Evolutionary conservation across 208 protist genomes (phyloP), one percentile per base, ranked within the genome.

Genomic region (Acanthamoeba healyi): DNA sequence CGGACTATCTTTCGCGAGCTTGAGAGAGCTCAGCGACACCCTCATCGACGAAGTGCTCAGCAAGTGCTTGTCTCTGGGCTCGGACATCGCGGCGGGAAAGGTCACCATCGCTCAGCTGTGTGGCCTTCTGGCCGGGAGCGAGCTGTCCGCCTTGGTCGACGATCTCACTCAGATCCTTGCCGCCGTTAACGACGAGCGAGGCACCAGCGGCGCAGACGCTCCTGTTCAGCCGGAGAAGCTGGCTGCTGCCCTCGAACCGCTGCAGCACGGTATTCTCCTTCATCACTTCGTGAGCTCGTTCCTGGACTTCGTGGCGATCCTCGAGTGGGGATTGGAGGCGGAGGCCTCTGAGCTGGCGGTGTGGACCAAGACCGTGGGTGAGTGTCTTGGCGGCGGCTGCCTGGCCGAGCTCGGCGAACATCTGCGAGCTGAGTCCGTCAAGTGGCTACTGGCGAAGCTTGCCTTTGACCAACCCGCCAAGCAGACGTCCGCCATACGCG

Each of bases 241-340:
- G 10, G 1, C 34, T 22, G 34, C 40, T 19, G 72, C 72, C 17
- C 77, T 86, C 42, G n/a, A 17, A 0, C 77, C 46, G 77, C 77
- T 86, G 44, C 77, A 86, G 24, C 77, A 58, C 19, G 77, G 44
- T 10, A 5, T 86, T 26, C 17, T 51, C 44, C 14, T 86, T 14
- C 77, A 86, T 26, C 77, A 58, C 9, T 36, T 86, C 12, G 77
- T 58, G 29, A 61, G 46, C 77, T 29, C 77, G 15, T 86, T 86
- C 77, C 77, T 86, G 26, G 77, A 61, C 77, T 86, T 86, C 29
- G n/a, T 58, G 19, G n/a, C 44, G 10, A 86, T 24, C 12, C 77
- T 86, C 44, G n/a, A 86, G 26, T 86, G 77, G 77, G 29, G 77
- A 2, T 29, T 86, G 77, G 77, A 86, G 29, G 44, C 34, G 36